These are phyloP conservation scores for Starmerella ratchasimensis DNA, from an alignment of 805 yeast species.

Conservation along the genomic window DNA sequence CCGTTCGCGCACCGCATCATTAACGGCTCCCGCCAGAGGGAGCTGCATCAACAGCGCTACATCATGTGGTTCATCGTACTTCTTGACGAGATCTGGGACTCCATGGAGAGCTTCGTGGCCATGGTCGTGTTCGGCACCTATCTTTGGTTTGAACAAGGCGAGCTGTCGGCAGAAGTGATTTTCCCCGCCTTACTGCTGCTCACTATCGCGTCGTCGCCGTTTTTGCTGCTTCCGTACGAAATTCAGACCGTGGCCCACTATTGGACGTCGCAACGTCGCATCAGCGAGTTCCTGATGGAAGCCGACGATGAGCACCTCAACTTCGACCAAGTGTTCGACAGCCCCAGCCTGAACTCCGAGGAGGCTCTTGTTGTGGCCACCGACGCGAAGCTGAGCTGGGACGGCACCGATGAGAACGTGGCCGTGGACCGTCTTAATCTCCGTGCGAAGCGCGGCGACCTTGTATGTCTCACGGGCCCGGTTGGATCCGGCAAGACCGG, in stretches of 20 bases:
- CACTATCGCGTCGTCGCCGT: slow-evolving; percentile 39
- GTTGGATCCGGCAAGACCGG: slow-evolving; percentile 87
- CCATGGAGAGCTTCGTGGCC: slow-evolving; percentile 72
- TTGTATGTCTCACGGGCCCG: slow-evolving; percentile 72
- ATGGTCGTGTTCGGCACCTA: slow-evolving; percentile 76
- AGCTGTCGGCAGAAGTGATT: slow-evolving; percentile 77
- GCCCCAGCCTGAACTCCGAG: background rate
- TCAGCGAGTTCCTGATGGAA: slow-evolving; percentile 11
- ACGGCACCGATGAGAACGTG: slow-evolving; percentile 32
- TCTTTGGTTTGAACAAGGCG: slow-evolving; percentile 43
- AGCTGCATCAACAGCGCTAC: background rate
- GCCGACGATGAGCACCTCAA: slow-evolving; percentile 7
- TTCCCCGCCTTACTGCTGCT: slow-evolving; percentile 43
- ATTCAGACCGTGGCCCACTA: slow-evolving; percentile 8
- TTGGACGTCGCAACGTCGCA: slow-evolving; percentile 9
- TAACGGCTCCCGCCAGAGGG: slow-evolving; percentile 31
- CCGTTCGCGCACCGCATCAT: slow-evolving; percentile 47
- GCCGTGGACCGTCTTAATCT: slow-evolving; percentile 57
- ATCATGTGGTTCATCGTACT: slow-evolving; percentile 38
- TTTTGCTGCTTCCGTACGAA: slow-evolving; percentile 8
- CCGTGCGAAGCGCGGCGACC: slow-evolving; percentile 58
- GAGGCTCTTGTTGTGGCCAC: background rate
- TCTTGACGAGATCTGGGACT: slow-evolving; percentile 57
- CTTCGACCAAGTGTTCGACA: background rate
- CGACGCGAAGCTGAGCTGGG: background rate